Evolutionary conservation across 768 basidiomycete genomes (phyloP).

Genomic region (Boletus eberwhitei): DNA sequence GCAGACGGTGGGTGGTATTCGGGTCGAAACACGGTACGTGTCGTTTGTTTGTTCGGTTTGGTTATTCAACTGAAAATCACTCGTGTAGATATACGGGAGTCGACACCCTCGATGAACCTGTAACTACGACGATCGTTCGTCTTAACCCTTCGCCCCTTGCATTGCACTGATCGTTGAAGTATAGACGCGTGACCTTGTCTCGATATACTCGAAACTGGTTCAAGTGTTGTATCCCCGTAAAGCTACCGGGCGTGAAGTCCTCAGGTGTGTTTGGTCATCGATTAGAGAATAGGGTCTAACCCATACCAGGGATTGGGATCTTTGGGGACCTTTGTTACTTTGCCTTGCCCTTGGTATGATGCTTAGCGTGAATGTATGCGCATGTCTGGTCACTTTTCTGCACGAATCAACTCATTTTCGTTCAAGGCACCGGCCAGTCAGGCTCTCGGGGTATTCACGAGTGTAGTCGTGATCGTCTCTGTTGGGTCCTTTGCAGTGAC

Average conservation of each 20-base stretch:
- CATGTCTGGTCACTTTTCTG: neutral
- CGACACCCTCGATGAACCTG: conserved; percentile 91
- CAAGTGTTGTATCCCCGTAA: conserved; percentile 91
- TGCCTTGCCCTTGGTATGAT: conserved; percentile 78
- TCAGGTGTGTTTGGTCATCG: conserved; percentile 48
- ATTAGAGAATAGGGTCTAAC: conserved; percentile 2
- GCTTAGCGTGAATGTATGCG: conserved; percentile 75
- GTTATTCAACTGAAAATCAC: neutral
- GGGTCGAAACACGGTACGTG: conserved; percentile 80
- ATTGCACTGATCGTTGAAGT: conserved; percentile 7
- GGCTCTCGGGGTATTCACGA: conserved; percentile 86
- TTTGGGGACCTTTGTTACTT: conserved; percentile 92
- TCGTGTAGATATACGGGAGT: conserved; percentile 60
- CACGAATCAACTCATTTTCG: neutral
- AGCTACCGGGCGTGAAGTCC: conserved; percentile 71
- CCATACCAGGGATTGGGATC: conserved; percentile 83
- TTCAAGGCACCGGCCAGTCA: conserved; percentile 77
- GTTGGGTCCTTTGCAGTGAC: conserved; percentile 89
- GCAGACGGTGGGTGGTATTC: conserved; percentile 78
- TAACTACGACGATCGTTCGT: conserved; percentile 83
- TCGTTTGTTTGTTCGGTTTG: neutral
- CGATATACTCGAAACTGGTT: conserved; percentile 88
- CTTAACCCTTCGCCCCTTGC: conserved; percentile 1
- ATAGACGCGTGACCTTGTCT: conserved; percentile 83
- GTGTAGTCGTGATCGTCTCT: conserved; percentile 90